These are phyloP conservation scores for Trichoderma sp. DNA, from an alignment of 2,329 filamentous ascomycete genomes.

Conservation along the genomic window DNA sequence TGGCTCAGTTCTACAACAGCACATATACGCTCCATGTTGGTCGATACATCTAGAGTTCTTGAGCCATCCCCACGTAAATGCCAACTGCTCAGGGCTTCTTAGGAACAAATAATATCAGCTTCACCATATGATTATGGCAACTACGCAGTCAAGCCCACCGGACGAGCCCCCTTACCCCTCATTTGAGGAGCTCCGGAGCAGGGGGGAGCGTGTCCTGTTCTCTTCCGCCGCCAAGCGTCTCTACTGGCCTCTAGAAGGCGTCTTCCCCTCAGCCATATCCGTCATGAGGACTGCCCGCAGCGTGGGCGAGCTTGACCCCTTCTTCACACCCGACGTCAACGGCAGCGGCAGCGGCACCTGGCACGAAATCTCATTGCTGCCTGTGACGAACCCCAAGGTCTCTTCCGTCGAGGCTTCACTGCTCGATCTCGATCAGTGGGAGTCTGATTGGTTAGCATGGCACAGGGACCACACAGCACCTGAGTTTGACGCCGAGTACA, in stretches of 20 bases:
- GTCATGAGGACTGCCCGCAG: constrained; percentile 6
- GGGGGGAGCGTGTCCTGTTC: constrained; percentile 5
- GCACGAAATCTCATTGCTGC: constrained; percentile 10
- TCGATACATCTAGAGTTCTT: background rate
- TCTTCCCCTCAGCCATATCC: background rate
- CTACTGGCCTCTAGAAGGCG: constrained; percentile 14
- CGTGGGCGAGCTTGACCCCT: constrained; percentile 8
- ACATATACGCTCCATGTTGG: background rate
- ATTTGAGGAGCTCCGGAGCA: constrained; percentile 11
- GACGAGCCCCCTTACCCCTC: constrained; percentile 5
- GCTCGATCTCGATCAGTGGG: constrained; percentile 4
- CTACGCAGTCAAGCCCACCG: background rate
- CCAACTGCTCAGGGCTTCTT: background rate
- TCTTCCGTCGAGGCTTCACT: constrained; percentile 20
- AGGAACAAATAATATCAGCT: background rate
- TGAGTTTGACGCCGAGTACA: constrained; percentile 3
- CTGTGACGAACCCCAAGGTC: constrained; percentile 13
- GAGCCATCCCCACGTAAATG: background rate
- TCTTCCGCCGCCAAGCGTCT: constrained; percentile 10
- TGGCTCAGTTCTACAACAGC: background rate
- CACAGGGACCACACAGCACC: constrained; percentile 8
- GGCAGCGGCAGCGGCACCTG: constrained; percentile 3
- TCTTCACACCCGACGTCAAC: background rate
- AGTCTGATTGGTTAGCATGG: constrained; percentile 14
- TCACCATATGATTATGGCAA: background rate